Evolutionary conservation across 2,329 filamentous ascomycete species (phyloP), one percentile per base, ranked within the genome.

Genomic region (Acephala macrosclerotiorum): DNA sequence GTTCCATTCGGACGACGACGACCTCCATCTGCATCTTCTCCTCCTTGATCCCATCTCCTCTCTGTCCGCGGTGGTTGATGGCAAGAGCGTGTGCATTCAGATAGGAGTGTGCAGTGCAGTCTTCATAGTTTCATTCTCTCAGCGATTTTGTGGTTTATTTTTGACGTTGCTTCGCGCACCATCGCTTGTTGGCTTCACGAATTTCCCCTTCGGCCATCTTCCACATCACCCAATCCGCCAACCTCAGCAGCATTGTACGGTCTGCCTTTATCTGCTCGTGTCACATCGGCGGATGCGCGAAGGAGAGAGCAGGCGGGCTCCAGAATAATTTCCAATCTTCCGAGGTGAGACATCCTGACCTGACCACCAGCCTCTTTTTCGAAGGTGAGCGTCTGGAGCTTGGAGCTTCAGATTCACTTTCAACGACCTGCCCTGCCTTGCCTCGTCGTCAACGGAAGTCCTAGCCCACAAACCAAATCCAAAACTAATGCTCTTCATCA

Each of bases 261-360:
- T 53, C 49, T 38, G 29, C 51, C 35, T 62, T 61, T 56, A 63
- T 40, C 64, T 58, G 36, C 49, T 58, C 56, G 58, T 49, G 55
- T 40, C 33, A 64, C 64, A 60, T 61, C 58, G 55, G 64, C 38
- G 51, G 58, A 62, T 56, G 64, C 33, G 62, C 63, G 64, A 63
- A 63, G 68, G 61, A 63, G 58, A 65, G 63, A 65, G 61, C 62
- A 60, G 67, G 65, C 63, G 53, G 58, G 42, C 63, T 58, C 64
- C 38, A 42, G 55, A 61, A 61, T 58, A 61, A 42, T 65, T 67
- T 67, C 59, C 62, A 66, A 65, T 71, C 55, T 68, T 69, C 68
- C 68, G 68, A 74, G 72, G 73, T 75, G 66, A 74, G 74, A 74
- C 70, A 70, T 56, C 63, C 58, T 64, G 25, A 35, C 16, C 60